Conservation (phyloP, 805 yeast genomes). For the Blastobotrys peoriensis region DNA sequence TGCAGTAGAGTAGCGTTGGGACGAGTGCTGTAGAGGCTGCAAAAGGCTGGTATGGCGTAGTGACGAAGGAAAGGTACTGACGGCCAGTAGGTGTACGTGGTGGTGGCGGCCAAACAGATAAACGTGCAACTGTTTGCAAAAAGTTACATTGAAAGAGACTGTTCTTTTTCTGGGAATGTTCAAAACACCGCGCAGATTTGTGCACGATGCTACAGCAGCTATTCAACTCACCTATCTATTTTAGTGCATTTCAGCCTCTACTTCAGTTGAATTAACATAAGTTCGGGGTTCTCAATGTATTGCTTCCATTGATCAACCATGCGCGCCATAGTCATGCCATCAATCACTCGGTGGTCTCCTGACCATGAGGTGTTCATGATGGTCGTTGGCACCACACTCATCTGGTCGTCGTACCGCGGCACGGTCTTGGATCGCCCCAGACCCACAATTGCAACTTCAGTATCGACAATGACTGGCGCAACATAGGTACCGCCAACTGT, state of each 20-base stretch:
- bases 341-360: slow-evolving; percentile 32
- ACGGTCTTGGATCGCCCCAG: slow-evolving; percentile 25
- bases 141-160: no score
- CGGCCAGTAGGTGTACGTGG: no score
- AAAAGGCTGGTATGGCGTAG: no score
- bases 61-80: no score
- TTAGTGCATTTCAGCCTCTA: slow-evolving; percentile 3
- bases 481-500: slow-evolving; percentile 32
- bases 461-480: slow-evolving; percentile 30
- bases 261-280: slow-evolving; percentile 15
- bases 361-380: slow-evolving; percentile 30
- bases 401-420: slow-evolving; percentile 25
- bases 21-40: no score
- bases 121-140: no score
- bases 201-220: no score
- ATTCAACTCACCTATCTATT: no score
- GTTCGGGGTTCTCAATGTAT: slow-evolving; percentile 22
- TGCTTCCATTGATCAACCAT: slow-evolving; percentile 25
- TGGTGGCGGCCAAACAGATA: no score
- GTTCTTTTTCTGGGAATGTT: no score
- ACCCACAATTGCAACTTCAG: slow-evolving; percentile 31
- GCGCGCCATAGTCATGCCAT: slow-evolving; percentile 32
- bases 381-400: slow-evolving; percentile 22
- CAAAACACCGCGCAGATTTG: no score
- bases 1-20: no score